phyloP scores from a whole-genome alignment of 805 yeast genomes.

The Jamesozyma jinghongensis region DNA sequence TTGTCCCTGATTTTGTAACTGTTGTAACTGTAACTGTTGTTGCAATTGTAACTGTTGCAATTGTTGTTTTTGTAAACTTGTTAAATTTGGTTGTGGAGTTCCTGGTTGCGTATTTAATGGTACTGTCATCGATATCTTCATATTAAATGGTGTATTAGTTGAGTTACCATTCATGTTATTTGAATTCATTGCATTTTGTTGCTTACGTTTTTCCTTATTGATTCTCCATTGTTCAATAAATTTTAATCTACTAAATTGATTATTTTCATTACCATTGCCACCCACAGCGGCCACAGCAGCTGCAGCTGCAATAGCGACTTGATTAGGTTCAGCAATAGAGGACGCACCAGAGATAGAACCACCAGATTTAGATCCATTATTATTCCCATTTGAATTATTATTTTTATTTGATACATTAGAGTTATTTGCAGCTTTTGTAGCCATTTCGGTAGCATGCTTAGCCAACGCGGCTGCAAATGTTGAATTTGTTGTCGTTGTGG shows the following conservation, averaged over 20 bases:
- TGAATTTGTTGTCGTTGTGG: constrained; percentile 32
- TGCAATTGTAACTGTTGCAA: constrained; percentile 24
- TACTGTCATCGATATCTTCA: constrained; percentile 28
- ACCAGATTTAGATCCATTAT: not conserved
- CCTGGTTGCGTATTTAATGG: constrained; percentile 25
- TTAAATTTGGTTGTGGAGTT: constrained; percentile 14
- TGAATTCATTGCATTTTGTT: constrained; percentile 18
- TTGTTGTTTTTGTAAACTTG: constrained; percentile 12
- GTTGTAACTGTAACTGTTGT: not conserved
- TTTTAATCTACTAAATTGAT: constrained; percentile 76
- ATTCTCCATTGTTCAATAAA: constrained; percentile 82
- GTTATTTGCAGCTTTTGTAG: not conserved
- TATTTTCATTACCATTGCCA: constrained; percentile 28
- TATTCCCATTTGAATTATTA: constrained; percentile 2
- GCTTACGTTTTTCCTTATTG: constrained; percentile 47
- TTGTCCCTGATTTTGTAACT: not conserved
- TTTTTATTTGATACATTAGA: constrained; percentile 3
- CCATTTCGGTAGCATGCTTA: constrained; percentile 22
- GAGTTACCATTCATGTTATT: not conserved
- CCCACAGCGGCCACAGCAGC: constrained; percentile 35
- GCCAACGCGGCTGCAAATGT: constrained; percentile 32
- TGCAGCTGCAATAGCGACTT: constrained; percentile 28
- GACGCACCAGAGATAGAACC: constrained; percentile 15
- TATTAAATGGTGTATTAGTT: constrained; percentile 20
- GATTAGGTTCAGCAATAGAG: constrained; percentile 14